Percentiles rank a stretch among this genome's conserved stretches.
Evolutionary conservation across 2,329 filamentous ascomycete genomes (phyloP).

Genomic region (Sporothrix sp.): DNA sequence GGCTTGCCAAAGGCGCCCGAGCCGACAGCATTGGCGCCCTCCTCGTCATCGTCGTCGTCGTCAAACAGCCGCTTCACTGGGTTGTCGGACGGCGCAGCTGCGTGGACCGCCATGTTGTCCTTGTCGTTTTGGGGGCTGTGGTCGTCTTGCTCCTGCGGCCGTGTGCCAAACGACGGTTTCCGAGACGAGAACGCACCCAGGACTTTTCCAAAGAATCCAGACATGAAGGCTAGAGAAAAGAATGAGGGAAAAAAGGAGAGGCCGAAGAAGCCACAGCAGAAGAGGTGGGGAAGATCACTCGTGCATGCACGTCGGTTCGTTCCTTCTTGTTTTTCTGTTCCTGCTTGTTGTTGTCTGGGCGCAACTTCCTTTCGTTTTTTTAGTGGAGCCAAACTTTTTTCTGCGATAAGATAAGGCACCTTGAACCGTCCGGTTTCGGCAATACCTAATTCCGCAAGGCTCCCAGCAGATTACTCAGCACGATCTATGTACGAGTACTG

Average conservation of each 20-base stretch:
- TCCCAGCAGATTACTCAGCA: not conserved
- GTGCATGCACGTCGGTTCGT: not conserved
- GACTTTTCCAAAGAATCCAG: constrained; percentile 13
- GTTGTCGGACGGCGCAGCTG: not conserved
- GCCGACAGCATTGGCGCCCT: constrained; percentile 22
- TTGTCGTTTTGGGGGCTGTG: not conserved
- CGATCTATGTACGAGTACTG: no score
- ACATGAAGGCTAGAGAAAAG: constrained; percentile 5
- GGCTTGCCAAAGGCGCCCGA: constrained; percentile 21
- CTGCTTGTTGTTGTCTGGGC: not conserved
- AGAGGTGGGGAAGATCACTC: not conserved
- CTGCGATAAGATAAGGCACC: constrained; percentile 10
- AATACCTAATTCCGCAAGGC: constrained; percentile 13
- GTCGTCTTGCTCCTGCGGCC: not conserved
- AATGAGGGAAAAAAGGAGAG: not conserved
- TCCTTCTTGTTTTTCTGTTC: not conserved
- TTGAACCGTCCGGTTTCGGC: constrained; percentile 3
- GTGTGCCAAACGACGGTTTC: not conserved
- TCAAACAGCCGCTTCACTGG: constrained; percentile 44
- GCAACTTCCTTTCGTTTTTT: constrained; percentile 7
- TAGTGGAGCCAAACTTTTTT: constrained; percentile 9
- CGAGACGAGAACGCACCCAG: constrained; percentile 7
- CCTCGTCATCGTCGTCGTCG: constrained; percentile 37
- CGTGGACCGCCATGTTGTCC: not conserved
- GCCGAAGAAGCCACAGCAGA: not conserved